Evolutionary conservation across 2,329 filamentous ascomycete genomes (phyloP), one percentile per base, ranked within the genome.

Genomic region (Apiospora pterosperma): DNA sequence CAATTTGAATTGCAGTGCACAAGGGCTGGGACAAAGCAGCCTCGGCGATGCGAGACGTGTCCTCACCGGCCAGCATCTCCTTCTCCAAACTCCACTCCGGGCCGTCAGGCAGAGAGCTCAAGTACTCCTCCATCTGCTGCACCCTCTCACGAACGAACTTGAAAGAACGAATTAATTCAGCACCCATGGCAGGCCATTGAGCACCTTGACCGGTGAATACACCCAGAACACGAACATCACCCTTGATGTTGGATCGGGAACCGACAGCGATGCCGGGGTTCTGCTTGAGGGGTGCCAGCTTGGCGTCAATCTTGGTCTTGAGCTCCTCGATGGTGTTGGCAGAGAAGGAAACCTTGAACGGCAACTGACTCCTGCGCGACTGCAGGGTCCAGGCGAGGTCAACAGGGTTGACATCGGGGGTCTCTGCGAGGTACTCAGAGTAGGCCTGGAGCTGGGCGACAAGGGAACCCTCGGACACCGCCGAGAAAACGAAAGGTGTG

Each of bases 1-100:
- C 73, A 5, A 82, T 67, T 65, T 82, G 80, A 1, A 82, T 63
- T 0, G 78, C 79, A 0, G 77, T 80, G 64, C 74, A 78, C 7
- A 76, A 69, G 7, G 78, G 75, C 63, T 79, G 77, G 16, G 75
- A 76, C 48, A 77, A 70, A 3, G 72, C 66, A 0, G 76, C 69
- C 42, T 70, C 61, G 34, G 61, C 62, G 1, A 74, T 8, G 2
- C 21, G 31, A 5, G 25, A 64, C 8, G 19, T 14, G 1, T 25
- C 21, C 2, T 21, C 38, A 4, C 0, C 72, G 69, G 14, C 63
- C 16, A 48, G 55, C 7, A 67, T 12, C 39, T 63, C 61, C 5
- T 62, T 55, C 2, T 2, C n/a, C 31, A 68, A 21, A 2, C 41
- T 39, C 67, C 67, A 68, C 6, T 23, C 3, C 5, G 67, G 65